Conservation (phyloP, 257 asterid species). For the Solanum neorickii region DNA sequence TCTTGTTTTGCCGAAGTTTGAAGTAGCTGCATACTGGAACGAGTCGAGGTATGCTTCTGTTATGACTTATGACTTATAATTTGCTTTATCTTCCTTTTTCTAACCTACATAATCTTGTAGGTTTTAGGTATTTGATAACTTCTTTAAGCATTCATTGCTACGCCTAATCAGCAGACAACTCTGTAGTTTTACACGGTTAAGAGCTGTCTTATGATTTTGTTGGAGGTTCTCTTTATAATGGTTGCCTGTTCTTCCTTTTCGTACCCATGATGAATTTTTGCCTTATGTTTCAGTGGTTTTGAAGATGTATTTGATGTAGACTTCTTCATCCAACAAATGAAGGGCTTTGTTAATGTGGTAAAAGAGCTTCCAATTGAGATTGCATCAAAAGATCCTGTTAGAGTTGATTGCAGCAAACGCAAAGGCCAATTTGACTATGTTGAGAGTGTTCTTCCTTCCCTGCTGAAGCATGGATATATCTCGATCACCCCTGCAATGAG, state of each 20-base stretch:
- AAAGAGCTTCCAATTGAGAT: conserved; percentile 77
- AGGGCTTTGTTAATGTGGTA: conserved; percentile 60
- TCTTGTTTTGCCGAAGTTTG: conserved; percentile 88
- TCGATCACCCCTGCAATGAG: conserved; percentile 94
- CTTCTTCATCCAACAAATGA: conserved; percentile 68
- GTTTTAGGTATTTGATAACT: background rate
- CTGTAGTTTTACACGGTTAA: background rate
- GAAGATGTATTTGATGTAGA: conserved; percentile 89
- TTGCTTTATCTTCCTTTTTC: background rate
- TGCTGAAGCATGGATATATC: conserved; percentile 72
- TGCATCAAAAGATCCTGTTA: conserved; percentile 79
- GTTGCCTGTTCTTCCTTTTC: background rate
- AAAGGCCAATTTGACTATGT: conserved; percentile 85
- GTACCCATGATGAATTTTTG: background rate
- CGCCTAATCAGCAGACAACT: background rate
- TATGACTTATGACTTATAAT: background rate
- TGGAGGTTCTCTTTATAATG: background rate
- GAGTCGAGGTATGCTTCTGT: conserved; percentile 57
- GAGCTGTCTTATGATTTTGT: background rate
- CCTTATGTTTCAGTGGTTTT: conserved; percentile 52
- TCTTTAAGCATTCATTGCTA: background rate
- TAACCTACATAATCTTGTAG: background rate
- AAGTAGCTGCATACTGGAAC: conserved; percentile 97
- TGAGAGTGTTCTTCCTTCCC: conserved; percentile 75
- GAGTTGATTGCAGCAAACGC: conserved; percentile 94